phyloP scores from a whole-genome alignment of 345 rosid species.

The Acer yangbiense region DNA sequence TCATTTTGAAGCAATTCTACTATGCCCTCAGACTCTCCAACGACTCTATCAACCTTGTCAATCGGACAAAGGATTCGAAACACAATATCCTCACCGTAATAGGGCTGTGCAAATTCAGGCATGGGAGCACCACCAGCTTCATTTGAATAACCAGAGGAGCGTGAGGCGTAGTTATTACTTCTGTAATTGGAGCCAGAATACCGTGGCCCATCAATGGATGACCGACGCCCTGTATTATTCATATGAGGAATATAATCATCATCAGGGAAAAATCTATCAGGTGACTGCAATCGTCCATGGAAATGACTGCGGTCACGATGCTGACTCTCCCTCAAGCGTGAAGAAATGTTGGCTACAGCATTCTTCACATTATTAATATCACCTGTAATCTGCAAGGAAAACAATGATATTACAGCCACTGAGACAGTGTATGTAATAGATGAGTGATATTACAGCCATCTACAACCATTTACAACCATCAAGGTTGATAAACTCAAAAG shows the following conservation, averaged over 20 bases:
- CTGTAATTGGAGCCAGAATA: constrained; percentile 49
- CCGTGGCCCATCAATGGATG: constrained; percentile 64
- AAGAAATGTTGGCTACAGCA: constrained; percentile 74
- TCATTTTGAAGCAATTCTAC: constrained; percentile 84
- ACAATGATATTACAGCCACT: neutral
- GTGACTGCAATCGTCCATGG: constrained; percentile 76
- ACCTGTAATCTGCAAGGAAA: constrained; percentile 73
- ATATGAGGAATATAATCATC: constrained; percentile 74
- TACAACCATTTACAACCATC: too few species aligned
- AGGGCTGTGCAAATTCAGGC: constrained; percentile 59
- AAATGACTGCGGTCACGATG: constrained; percentile 89
- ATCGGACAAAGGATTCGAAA: constrained; percentile 91
- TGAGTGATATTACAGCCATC: neutral
- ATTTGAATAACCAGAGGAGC: constrained; percentile 47
- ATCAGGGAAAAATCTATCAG: constrained; percentile 68
- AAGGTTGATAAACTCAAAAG: constrained; percentile 9
- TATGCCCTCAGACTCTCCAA: constrained; percentile 80
- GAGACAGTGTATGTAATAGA: neutral
- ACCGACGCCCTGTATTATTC: constrained; percentile 53
- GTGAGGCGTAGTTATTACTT: constrained; percentile 53
- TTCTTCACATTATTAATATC: constrained; percentile 76
- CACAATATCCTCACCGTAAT: constrained; percentile 77
- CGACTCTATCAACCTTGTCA: constrained; percentile 67
- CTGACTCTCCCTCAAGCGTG: constrained; percentile 94
- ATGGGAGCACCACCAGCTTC: constrained; percentile 50